Conservation (phyloP, 805 yeast genomes). For the Lipomyces japonicus region DNA sequence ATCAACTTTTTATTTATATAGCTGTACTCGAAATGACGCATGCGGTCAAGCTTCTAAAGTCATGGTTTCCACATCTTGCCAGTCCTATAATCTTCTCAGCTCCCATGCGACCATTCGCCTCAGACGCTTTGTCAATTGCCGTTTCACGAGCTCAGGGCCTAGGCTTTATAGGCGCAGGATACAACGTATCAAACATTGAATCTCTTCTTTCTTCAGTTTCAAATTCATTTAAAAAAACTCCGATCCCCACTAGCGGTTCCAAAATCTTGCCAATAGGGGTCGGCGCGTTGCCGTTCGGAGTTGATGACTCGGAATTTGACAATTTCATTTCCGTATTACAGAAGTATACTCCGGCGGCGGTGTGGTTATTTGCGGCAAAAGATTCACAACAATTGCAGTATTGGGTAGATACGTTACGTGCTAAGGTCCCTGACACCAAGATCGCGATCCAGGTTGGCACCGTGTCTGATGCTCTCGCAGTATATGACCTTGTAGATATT, state of each 20-base stretch:
- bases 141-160: slow-evolving; percentile 19
- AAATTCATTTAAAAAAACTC: not conserved
- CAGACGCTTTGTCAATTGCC: slow-evolving; percentile 7
- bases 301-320: slow-evolving; percentile 2
- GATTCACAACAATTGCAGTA: not conserved
- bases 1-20: too few relatives aligned
- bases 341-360: slow-evolving; percentile 1
- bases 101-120: slow-evolving; percentile 19
- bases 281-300: slow-evolving; percentile 14
- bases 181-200: slow-evolving; percentile 5
- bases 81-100: slow-evolving; percentile 17
- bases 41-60: not conserved
- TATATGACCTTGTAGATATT: slow-evolving; percentile 44
- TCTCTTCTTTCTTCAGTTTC: not conserved
- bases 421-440: not conserved
- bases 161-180: slow-evolving; percentile 19
- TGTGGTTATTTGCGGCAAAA: slow-evolving; percentile 20
- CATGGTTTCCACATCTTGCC: slow-evolving; percentile 14
- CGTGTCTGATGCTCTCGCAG: slow-evolving; percentile 11
- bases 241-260: not conserved
- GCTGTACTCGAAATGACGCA: too few relatives aligned
- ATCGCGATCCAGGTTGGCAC: slow-evolving; percentile 16
- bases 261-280: slow-evolving; percentile 7
- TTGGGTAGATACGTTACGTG: slow-evolving; percentile 11
- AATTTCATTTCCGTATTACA: slow-evolving; percentile 1